A percentile compares a stretch with the other conserved stretches of the same genome.
phyloP scores from a whole-genome alignment of 225 moss, liverwort and hornwort species.

The Sphagnum tenellum region DNA sequence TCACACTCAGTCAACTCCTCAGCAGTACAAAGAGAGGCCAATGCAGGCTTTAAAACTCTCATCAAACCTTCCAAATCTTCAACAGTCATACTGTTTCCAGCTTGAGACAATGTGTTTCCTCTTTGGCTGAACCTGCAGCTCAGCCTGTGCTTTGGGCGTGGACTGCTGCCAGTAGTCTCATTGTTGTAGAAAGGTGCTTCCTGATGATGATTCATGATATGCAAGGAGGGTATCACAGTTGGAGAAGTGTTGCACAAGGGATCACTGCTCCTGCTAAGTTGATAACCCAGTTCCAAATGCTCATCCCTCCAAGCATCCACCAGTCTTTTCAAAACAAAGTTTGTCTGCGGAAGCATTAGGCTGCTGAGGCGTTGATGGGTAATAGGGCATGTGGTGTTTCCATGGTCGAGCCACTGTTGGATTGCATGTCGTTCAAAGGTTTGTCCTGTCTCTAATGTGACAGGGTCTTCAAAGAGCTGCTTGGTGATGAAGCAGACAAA shows the following conservation, averaged over 20 bases:
- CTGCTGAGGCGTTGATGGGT: slow-evolving; percentile 23
- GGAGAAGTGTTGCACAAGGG: neutral
- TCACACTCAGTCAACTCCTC: slow-evolving; percentile 32
- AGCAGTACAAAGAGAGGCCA: slow-evolving; percentile 18
- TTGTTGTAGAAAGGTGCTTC: too few species aligned
- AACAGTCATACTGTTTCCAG: slow-evolving; percentile 3
- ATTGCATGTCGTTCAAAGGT: slow-evolving; percentile 41
- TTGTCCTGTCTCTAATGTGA: slow-evolving; percentile 45
- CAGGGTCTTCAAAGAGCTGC: slow-evolving; percentile 36
- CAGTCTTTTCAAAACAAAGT: slow-evolving; percentile 34
- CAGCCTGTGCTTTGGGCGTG: slow-evolving; percentile 2
- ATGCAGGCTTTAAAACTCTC: slow-evolving; percentile 18
- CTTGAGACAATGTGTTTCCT: neutral
- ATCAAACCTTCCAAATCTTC: slow-evolving; percentile 19
- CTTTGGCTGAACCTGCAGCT: neutral
- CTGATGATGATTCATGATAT: too few species aligned
- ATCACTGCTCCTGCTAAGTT: slow-evolving; percentile 5
- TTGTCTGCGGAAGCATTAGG: slow-evolving; percentile 22
- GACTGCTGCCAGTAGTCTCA: neutral
- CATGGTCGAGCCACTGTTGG: slow-evolving; percentile 31
- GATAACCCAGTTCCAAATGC: slow-evolving; percentile 17
- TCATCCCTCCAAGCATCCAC: slow-evolving; percentile 54
- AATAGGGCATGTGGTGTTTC: slow-evolving; percentile 35
- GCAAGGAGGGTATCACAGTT: neutral
- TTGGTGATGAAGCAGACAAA: slow-evolving; percentile 41